Percentiles rank a stretch among this genome's conserved stretches.
These are phyloP conservation scores for Pezicula carpinea DNA, from an alignment of 2,329 filamentous ascomycete genomes.

Conservation along the genomic window DNA sequence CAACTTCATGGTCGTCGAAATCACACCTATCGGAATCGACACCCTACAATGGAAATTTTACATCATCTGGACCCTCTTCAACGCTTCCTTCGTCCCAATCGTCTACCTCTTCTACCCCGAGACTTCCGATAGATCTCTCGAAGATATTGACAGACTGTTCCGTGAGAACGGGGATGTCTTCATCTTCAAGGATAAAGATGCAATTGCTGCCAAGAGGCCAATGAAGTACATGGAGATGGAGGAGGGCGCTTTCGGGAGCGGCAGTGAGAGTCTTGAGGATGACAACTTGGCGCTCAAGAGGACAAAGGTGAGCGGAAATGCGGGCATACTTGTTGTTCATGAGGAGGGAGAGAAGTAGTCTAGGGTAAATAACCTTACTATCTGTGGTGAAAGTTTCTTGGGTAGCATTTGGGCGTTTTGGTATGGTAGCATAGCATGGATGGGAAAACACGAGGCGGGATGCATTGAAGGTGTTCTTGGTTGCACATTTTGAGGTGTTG, in stretches of 20 bases:
- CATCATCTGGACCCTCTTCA: slow-evolving; percentile 35
- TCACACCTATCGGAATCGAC: slow-evolving; percentile 32
- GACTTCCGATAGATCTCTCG: slow-evolving; percentile 6
- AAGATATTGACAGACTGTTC: slow-evolving; percentile 7
- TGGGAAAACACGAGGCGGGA: no score
- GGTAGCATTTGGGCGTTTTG: no score
- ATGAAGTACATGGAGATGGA: slow-evolving; percentile 1
- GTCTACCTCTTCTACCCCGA: slow-evolving; percentile 35
- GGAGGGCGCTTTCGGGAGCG: not conserved
- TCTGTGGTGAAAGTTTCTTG: no score
- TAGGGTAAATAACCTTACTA: no score
- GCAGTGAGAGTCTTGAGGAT: not conserved
- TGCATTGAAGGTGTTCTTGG: no score
- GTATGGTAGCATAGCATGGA: no score
- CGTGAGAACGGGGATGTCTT: not conserved
- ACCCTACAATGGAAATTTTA: slow-evolving; percentile 38
- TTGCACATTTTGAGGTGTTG: no score
- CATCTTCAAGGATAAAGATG: not conserved
- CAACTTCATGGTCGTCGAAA: slow-evolving; percentile 31
- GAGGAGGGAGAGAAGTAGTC: not conserved
- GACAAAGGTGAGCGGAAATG: not conserved
- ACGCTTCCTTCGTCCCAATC: slow-evolving; percentile 39
- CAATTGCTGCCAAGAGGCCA: not conserved
- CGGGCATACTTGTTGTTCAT: not conserved
- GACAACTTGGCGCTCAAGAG: not conserved